Conservation (phyloP, 345 rosid genomes). For the Eucalyptus tenuipes region DNA sequence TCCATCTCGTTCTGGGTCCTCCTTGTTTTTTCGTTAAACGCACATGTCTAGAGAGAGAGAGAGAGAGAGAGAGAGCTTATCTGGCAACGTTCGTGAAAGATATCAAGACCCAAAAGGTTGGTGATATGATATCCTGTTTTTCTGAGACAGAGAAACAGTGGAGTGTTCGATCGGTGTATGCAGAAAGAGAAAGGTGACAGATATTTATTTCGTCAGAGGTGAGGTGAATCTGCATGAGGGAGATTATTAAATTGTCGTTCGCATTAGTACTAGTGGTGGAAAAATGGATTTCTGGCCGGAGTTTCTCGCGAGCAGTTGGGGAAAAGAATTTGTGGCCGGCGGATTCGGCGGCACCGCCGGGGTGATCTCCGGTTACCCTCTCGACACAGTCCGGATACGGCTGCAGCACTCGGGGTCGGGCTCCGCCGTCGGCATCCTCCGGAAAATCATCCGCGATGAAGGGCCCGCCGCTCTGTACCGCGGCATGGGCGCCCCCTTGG, state of each 20-base stretch:
- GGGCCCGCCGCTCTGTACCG: constrained; percentile 70
- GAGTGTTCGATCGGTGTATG: not conserved
- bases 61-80: not conserved
- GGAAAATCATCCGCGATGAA: constrained; percentile 38
- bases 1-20: not conserved
- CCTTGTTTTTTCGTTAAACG: not conserved
- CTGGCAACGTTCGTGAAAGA: not conserved
- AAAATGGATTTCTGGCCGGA: constrained; percentile 92
- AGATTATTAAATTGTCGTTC: not conserved
- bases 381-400: constrained; percentile 71
- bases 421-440: constrained; percentile 67
- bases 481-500: constrained; percentile 92
- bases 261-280: not conserved
- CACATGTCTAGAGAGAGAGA: not conserved
- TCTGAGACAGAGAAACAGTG: not conserved
- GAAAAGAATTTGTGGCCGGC: constrained; percentile 82
- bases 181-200: not conserved
- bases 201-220: not conserved
- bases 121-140: not conserved
- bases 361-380: constrained; percentile 77
- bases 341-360: constrained; percentile 97
- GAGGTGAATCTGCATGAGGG: not conserved
- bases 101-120: not conserved
- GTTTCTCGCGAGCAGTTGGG: constrained; percentile 80
- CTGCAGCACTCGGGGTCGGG: constrained; percentile 46